Base-by-base conservation (phyloP, 768 basidiomycete species). In the Tricholoma sp. region DNA sequence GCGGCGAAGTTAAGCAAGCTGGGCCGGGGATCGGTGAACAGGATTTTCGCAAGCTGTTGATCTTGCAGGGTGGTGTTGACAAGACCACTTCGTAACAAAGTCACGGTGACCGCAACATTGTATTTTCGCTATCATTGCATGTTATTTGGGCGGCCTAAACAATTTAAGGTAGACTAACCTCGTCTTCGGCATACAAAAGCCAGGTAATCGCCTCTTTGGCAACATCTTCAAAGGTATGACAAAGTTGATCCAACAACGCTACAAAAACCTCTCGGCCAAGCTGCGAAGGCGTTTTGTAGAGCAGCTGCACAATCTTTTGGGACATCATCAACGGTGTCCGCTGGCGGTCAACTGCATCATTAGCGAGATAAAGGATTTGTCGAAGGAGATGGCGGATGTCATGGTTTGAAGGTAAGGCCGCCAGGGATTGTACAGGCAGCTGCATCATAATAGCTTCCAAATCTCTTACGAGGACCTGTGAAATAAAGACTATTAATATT, bases 201-300 rank as follows among this genome's bases (percentile, higher is more conserved):
- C 97, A 99, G 1, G 90, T 91, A 50, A 94, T 89, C 6, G 96
- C 97, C 72, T 99, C 97, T 70, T 94, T 94, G 15, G 89, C 91
- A 45, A 98, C 96, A 61, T 96, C 92, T 62, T 91, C 86, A 59
- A 94, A 95, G 13, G 85, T 76, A 59, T 86, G 85, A 68, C 97
- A 98, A 41, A 99, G 75, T 59, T 93, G 88, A 57, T 94, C 89
- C 12, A 99, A 75, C 45, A 99, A 76, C 44, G 87, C 83, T 37
- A 94, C 94, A 68, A 94, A 99, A 9, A 97, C 88, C 68, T 99
- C 95, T 53, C 96, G 83, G 0, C 91, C 94, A 55, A 99, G 79
- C 61, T 90, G 86, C 2, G 84, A 84, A 4, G 82, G 79, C 1
- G 91, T 91, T 76, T 95, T 95, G 77, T 94, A 99, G 56, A 99